Evolutionary conservation across 805 yeast species (phyloP).

Genomic region (Allodekkera sacchari): DNA sequence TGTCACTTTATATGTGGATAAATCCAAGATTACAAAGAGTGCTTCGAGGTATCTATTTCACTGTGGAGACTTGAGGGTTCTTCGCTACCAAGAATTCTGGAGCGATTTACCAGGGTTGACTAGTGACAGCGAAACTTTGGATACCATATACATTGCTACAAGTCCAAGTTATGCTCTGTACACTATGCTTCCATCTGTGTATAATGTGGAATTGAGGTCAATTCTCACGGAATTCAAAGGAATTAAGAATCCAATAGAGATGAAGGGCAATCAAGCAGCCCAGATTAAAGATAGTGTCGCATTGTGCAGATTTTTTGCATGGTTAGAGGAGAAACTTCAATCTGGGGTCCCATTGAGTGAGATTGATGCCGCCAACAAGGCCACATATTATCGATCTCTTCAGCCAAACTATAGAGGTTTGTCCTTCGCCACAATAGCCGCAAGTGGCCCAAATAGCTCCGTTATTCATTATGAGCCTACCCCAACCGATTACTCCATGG

Average conservation of each 20-base stretch:
- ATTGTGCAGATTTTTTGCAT: constrained; percentile 62
- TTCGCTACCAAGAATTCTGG: constrained; percentile 53
- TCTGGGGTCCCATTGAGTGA: constrained; percentile 39
- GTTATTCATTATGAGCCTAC: constrained; percentile 72
- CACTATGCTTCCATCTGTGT: constrained; percentile 17
- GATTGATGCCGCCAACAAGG: constrained; percentile 46
- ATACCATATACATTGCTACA: constrained; percentile 14
- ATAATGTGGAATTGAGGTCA: constrained; percentile 15
- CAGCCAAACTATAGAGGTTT: constrained; percentile 49
- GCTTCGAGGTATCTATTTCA: constrained; percentile 17
- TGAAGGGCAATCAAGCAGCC: constrained; percentile 61
- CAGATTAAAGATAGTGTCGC: constrained; percentile 83
- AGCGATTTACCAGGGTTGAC: constrained; percentile 33
- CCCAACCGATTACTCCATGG: constrained; percentile 42
- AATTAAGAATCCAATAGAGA: constrained; percentile 65
- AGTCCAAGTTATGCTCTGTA: constrained; percentile 23
- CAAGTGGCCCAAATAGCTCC: constrained; percentile 70
- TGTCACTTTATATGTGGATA: constrained; percentile 33
- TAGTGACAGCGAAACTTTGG: constrained; percentile 4
- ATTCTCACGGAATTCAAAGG: constrained; percentile 57
- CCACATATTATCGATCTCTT: constrained; percentile 36
- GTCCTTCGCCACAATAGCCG: constrained; percentile 70
- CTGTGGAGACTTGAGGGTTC: constrained; percentile 26
- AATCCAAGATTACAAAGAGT: constrained; percentile 28
- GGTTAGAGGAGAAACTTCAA: constrained; percentile 62